Percentiles rank a stretch among this genome's conserved stretches.
Evolutionary conservation across 2,329 filamentous ascomycete genomes (phyloP).

Genomic region (Boeremia exigua): DNA sequence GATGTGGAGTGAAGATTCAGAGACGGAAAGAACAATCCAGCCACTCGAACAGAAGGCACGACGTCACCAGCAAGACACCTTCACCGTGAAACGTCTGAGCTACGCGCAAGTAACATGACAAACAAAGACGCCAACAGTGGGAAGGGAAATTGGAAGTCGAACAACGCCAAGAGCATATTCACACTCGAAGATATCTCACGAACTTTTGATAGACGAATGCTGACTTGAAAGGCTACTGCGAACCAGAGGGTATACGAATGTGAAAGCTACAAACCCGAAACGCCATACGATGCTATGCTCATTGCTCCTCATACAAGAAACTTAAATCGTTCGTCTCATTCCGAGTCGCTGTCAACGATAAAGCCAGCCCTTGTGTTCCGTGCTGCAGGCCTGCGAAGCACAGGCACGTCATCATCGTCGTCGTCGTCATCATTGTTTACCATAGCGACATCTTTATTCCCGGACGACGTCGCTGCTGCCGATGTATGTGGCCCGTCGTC

Average conservation of each 20-base stretch:
- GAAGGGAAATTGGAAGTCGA: neutral
- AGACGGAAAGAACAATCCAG: slow-evolving; percentile 26
- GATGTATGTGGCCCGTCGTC: slow-evolving; percentile 21
- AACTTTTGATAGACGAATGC: neutral
- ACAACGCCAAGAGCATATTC: neutral
- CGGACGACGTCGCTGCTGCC: neutral
- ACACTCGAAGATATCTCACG: neutral
- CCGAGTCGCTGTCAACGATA: slow-evolving; percentile 54
- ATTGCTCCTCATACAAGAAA: neutral
- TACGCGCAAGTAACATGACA: neutral
- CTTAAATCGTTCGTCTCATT: slow-evolving; percentile 28
- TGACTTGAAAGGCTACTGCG: neutral
- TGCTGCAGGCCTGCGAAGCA: slow-evolving; percentile 42
- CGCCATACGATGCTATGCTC: slow-evolving; percentile 29
- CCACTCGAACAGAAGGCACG: slow-evolving; percentile 9
- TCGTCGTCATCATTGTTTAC: slow-evolving; percentile 46
- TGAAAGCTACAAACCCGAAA: slow-evolving; percentile 18
- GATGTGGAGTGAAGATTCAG: slow-evolving; percentile 12
- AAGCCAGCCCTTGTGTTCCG: slow-evolving; percentile 52
- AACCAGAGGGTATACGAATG: slow-evolving; percentile 33
- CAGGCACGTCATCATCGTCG: slow-evolving; percentile 48
- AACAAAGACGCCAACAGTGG: neutral
- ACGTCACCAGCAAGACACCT: slow-evolving; percentile 15
- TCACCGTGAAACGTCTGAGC: neutral
- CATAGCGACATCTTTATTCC: slow-evolving; percentile 33